A percentile compares a stretch with the other conserved stretches of the same genome.
phyloP scores from a whole-genome alignment of 73 alveolate species.

The Symbiodinium pilosum region DNA sequence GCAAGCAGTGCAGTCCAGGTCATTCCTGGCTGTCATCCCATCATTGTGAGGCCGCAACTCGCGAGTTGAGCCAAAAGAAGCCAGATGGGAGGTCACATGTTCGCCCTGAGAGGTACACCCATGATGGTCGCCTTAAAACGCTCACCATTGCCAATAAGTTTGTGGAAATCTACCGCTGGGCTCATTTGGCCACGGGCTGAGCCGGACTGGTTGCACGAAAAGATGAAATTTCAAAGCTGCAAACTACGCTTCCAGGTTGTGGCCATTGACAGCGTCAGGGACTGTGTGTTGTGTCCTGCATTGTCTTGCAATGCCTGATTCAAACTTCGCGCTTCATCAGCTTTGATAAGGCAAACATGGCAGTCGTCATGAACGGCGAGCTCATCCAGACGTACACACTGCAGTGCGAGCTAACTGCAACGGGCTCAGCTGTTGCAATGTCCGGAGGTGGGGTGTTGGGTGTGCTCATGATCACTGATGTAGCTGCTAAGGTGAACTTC shows the following conservation, averaged over 20 bases:
- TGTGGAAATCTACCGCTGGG: conserved; percentile 80
- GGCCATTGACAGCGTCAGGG: background rate
- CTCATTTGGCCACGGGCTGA: conserved; percentile 41
- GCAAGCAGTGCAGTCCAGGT: background rate
- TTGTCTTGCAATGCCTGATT: too few species aligned
- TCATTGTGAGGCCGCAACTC: conserved; percentile 1
- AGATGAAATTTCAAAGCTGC: background rate
- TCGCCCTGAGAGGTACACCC: conserved; percentile 28
- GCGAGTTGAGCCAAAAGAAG: too few species aligned
- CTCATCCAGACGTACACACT: conserved; percentile 43
- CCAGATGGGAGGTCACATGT: too few species aligned
- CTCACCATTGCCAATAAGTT: conserved; percentile 44
- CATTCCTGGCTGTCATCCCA: conserved; percentile 82
- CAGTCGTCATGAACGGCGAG: conserved; percentile 81
- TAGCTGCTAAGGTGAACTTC: conserved; percentile 19
- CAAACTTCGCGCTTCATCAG: too few species aligned
- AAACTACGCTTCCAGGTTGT: background rate
- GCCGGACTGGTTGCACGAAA: background rate
- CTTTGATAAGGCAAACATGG: background rate
- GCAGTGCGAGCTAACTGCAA: conserved; percentile 35
- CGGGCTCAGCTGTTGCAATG: too few species aligned
- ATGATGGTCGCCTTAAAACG: conserved; percentile 55
- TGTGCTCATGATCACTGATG: too few species aligned
- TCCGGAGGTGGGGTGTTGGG: too few species aligned
- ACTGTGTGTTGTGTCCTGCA: too few species aligned